Evolutionary conservation across 306 rosid genomes (phyloP), one percentile per base, ranked within the genome.

Genomic region (Cicer cuneatum): DNA sequence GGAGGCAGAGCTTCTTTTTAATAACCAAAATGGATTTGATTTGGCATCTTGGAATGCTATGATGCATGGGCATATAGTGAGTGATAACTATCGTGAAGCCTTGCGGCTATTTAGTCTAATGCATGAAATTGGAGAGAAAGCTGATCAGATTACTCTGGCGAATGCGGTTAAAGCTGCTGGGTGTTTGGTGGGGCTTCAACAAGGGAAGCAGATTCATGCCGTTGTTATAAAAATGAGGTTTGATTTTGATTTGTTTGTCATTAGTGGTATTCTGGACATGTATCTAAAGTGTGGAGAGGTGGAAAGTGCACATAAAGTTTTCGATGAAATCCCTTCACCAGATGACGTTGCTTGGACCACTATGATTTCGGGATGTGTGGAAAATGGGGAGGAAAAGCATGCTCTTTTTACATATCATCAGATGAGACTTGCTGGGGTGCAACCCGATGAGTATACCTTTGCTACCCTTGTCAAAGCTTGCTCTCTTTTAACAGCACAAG

Each of bases 341-440:
- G 96, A 90, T 68, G 83, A 86, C 74, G 89, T 93, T 71, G 95
- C 89, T n/a, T 93, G 98, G 95, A 93, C 94, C 13, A 87, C 93
- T 54, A 87, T 93, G 90, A 90, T 93, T 66, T 90, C 94, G 6
- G 93, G 96, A 19, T 89, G 81, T 21, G 67, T 90, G 64, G 98
- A 93, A 51, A 93, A 93, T 85, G 95, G 96, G 73, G 85, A 86
- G 6, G 93, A 87, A 76, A 87, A 84, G 7, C 86, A 40, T 51
- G 93, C 93, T 47, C 89, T 90, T 71, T 83, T 71, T 46, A 52
- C 86, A 18, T 87, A 90, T 80, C 91, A 82, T 79, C 86, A 59
- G 74, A 90, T 89, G 98, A 89, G 95, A 81, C 87, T 80, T 21
- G 77, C 86, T 2, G 87, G 92, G 18, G 83, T 90, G 56, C 87